These are phyloP conservation scores for Mortierella sp. DNA, from an alignment of 371 early-diverging fungal genomes.

Conservation along the genomic window DNA sequence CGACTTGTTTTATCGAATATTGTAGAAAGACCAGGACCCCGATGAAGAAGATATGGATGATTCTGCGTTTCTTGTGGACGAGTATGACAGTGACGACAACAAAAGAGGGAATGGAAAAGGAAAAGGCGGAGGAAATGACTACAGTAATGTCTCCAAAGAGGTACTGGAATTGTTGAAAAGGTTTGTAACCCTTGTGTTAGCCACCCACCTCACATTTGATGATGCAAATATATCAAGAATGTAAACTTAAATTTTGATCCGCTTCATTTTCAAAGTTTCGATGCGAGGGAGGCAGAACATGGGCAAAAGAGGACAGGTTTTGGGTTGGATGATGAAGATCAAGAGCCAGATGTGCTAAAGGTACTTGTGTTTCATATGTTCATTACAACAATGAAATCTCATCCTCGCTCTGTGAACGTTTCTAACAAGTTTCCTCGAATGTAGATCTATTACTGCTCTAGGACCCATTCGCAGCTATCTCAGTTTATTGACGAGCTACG, in stretches of 20 bases:
- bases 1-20: neutral
- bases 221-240: neutral
- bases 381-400: neutral
- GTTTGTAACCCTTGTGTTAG: constrained; percentile 31
- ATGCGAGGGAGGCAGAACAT: constrained; percentile 27
- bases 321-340: constrained; percentile 49
- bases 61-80: constrained; percentile 71
- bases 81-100: constrained; percentile 76
- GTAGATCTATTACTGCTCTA: constrained; percentile 84
- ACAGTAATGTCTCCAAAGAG: constrained; percentile 63
- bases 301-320: constrained; percentile 15
- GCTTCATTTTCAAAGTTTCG: constrained; percentile 8
- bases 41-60: constrained; percentile 57
- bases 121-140: constrained; percentile 1
- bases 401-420: neutral
- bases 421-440: neutral
- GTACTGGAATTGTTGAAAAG: constrained; percentile 68
- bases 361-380: constrained; percentile 39
- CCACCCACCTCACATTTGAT: neutral
- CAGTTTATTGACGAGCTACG: constrained; percentile 92
- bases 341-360: constrained; percentile 66
- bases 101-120: constrained; percentile 11
- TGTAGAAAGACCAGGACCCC: constrained; percentile 39
- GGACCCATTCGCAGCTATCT: constrained; percentile 95
- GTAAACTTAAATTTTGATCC: constrained; percentile 10